A percentile compares a stretch with the other conserved stretches of the same genome.
Evolutionary conservation across 1,284 basidiomycete species (phyloP).

Genomic region (Trametes versicolor): DNA sequence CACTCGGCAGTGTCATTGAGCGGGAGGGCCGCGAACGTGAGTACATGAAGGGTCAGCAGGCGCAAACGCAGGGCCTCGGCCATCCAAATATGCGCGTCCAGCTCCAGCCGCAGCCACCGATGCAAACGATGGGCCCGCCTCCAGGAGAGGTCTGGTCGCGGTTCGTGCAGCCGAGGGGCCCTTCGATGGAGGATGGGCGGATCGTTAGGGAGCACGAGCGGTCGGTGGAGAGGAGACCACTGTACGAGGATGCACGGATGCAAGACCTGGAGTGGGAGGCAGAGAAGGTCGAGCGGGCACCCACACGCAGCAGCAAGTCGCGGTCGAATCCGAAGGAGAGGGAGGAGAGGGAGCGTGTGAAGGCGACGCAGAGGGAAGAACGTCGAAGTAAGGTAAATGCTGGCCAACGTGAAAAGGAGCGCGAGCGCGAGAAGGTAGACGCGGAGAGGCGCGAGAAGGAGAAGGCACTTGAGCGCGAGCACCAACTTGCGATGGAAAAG

Average conservation of each 20-base stretch:
- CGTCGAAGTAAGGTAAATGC: constrained; percentile 21
- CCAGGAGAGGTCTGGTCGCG: constrained; percentile 34
- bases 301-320: constrained; percentile 18
- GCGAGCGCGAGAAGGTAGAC: constrained; percentile 32
- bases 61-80: constrained; percentile 6
- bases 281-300: constrained; percentile 19
- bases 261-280: constrained; percentile 25
- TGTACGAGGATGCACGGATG: constrained; percentile 15
- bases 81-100: constrained; percentile 26
- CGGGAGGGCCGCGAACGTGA: constrained; percentile 33
- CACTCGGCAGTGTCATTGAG: constrained; percentile 21
- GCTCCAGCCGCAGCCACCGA: constrained; percentile 21
- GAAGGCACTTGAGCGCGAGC: constrained; percentile 26
- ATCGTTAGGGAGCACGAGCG: constrained; percentile 22
- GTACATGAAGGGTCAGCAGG: constrained; percentile 25
- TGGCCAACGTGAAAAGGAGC: constrained; percentile 31
- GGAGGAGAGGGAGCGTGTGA: constrained; percentile 29
- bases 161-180: constrained; percentile 26
- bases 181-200: constrained; percentile 28
- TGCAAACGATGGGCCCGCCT: constrained; percentile 30
- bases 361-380: constrained; percentile 27
- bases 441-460: constrained; percentile 28
- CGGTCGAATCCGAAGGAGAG: constrained; percentile 30
- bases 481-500: constrained; percentile 32
- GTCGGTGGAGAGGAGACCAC: constrained; percentile 29